Percentiles rank a stretch among this genome's conserved stretches.
These are phyloP conservation scores for Amylostereum areolatum DNA, from an alignment of 1,284 basidiomycete species.

Conservation along the genomic window DNA sequence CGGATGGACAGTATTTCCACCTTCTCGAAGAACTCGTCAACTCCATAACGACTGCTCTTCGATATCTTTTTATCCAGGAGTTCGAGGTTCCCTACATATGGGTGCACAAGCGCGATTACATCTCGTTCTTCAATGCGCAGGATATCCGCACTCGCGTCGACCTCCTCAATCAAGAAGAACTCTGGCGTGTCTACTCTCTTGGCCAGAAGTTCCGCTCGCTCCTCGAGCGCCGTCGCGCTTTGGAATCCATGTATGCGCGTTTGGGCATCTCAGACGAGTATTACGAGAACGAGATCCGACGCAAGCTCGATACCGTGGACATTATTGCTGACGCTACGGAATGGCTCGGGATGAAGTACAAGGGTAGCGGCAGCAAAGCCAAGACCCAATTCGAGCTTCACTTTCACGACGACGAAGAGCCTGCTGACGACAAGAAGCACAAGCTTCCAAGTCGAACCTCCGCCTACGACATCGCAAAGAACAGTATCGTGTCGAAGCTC, in stretches of 20 bases:
- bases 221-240: conserved; percentile 61
- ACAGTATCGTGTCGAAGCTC: conserved; percentile 68
- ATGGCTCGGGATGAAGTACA: conserved; percentile 87
- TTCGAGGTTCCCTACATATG: conserved; percentile 95
- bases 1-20: conserved; percentile 50
- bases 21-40: conserved; percentile 69
- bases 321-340: conserved; percentile 89
- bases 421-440: conserved; percentile 51
- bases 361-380: conserved; percentile 70
- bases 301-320: conserved; percentile 74
- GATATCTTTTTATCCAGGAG: conserved; percentile 82
- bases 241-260: conserved; percentile 61
- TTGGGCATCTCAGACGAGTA: conserved; percentile 65
- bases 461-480: conserved; percentile 82
- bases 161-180: conserved; percentile 71
- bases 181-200: conserved; percentile 85
- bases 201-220: conserved; percentile 87
- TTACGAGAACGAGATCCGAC: conserved; percentile 60
- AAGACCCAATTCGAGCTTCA: conserved; percentile 55
- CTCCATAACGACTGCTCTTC: conserved; percentile 78
- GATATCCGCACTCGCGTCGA: conserved; percentile 52
- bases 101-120: conserved; percentile 89
- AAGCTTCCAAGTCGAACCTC: conserved; percentile 86
- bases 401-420: conserved; percentile 66
- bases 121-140: conserved; percentile 68